These are phyloP conservation scores for Choiromyces venosus DNA, from an alignment of 495 filamentous ascomycete species.

Conservation along the genomic window DNA sequence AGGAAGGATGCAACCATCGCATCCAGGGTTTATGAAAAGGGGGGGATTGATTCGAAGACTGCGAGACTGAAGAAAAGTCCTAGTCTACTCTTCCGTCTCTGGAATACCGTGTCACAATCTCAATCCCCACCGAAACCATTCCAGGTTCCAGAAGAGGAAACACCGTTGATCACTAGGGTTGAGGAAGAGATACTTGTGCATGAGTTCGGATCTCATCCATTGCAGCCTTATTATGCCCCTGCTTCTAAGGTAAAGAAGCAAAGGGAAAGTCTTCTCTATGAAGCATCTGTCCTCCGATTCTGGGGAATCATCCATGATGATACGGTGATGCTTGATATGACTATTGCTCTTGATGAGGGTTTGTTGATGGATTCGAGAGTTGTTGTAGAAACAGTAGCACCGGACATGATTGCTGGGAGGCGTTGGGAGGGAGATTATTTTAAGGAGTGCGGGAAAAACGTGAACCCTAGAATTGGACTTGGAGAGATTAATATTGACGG, in stretches of 20 bases:
- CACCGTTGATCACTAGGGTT: background rate
- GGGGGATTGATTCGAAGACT: background rate
- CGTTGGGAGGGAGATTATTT: background rate
- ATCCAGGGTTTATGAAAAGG: background rate
- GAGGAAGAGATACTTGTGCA: background rate
- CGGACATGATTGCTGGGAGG: background rate
- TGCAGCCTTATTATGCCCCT: background rate
- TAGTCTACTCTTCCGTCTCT: constrained; percentile 27
- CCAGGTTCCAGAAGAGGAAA: background rate
- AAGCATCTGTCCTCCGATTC: background rate
- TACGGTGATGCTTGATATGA: background rate
- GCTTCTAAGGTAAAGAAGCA: background rate
- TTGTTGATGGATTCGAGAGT: background rate
- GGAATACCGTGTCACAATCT: background rate
- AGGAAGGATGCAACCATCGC: background rate
- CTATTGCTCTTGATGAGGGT: background rate
- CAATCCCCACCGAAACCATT: background rate
- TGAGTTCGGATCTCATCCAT: background rate
- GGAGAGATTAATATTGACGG: constrained; percentile 6
- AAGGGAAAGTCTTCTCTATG: background rate
- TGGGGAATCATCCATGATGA: background rate
- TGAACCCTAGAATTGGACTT: constrained; percentile 6
- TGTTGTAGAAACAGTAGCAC: background rate
- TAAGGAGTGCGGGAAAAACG: background rate
- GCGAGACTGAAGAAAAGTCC: constrained; percentile 16